Conservation (phyloP, 2,329 filamentous ascomycete genomes). For the Fusarium phyllophilum region DNA sequence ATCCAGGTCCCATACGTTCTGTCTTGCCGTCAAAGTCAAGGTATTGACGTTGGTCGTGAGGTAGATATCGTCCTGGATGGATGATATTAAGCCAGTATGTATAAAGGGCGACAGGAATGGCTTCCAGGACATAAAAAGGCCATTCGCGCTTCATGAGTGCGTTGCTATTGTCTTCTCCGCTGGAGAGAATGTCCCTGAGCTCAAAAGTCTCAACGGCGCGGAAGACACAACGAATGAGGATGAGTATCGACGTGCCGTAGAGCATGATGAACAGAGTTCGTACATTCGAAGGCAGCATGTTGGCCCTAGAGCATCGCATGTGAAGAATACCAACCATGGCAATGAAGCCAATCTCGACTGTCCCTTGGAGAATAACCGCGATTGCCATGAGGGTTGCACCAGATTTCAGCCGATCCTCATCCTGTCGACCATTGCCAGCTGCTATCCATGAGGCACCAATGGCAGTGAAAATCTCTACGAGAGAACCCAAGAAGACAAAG, state of each 20-base stretch:
- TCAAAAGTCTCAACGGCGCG: slow-evolving; percentile 41
- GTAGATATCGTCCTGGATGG: slow-evolving; percentile 56
- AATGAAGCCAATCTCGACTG: slow-evolving; percentile 39
- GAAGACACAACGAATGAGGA: slow-evolving; percentile 41
- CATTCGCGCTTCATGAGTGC: slow-evolving; percentile 55
- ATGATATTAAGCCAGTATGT: slow-evolving; percentile 55
- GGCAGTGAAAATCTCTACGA: slow-evolving; percentile 39
- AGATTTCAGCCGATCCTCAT: slow-evolving; percentile 63
- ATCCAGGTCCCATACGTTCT: slow-evolving; percentile 43
- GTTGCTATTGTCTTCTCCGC: slow-evolving; percentile 18
- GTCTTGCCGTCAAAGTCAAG: slow-evolving; percentile 54
- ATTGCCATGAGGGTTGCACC: slow-evolving; percentile 66
- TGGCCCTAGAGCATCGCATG: slow-evolving; percentile 25
- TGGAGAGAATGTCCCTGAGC: slow-evolving; percentile 21
- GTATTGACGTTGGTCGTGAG: slow-evolving; percentile 51
- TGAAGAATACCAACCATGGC: slow-evolving; percentile 34
- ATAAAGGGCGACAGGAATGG: slow-evolving; percentile 55
- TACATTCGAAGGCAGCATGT: slow-evolving; percentile 39
- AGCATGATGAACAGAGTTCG: slow-evolving; percentile 41
- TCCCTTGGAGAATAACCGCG: slow-evolving; percentile 55
- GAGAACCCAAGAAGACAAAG: slow-evolving; percentile 38
- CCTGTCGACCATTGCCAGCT: slow-evolving; percentile 48
- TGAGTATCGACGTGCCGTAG: slow-evolving; percentile 41
- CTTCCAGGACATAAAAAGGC: slow-evolving; percentile 60
- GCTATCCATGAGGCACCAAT: slow-evolving; percentile 42